These are phyloP conservation scores for Gaultheria prostrata DNA, from an alignment of 148 eudicot species.

Conservation along the genomic window DNA sequence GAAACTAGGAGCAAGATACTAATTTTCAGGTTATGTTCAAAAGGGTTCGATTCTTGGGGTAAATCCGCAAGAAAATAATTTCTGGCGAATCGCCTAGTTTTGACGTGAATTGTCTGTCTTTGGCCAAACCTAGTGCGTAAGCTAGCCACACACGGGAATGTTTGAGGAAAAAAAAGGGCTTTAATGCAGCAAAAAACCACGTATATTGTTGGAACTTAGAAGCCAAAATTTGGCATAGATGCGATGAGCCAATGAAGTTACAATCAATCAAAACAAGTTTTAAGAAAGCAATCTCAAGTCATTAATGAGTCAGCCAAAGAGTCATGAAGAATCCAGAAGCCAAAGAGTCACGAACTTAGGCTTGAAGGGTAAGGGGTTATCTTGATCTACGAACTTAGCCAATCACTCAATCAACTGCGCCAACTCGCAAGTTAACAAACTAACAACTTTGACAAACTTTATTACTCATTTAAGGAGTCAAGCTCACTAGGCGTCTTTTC, in stretches of 20 bases:
- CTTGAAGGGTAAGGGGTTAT: neutral
- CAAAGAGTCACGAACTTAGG: neutral
- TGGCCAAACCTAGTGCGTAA: no score
- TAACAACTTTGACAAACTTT: neutral
- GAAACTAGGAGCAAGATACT: neutral
- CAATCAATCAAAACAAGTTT: neutral
- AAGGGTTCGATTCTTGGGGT: no score
- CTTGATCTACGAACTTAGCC: neutral
- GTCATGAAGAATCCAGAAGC: neutral
- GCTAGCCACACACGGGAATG: no score
- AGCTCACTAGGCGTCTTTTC: no score
- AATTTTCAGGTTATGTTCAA: neutral
- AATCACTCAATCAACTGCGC: neutral
- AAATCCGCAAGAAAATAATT: no score
- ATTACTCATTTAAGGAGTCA: no score
- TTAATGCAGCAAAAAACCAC: neutral
- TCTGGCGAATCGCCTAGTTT: no score
- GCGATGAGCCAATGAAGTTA: neutral
- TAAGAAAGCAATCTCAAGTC: neutral
- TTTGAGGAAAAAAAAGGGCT: neutral
- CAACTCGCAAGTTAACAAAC: neutral
- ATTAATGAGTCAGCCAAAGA: neutral
- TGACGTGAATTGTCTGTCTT: no score
- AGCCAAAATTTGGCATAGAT: neutral
- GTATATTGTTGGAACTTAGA: neutral